Evolutionary conservation across 441 rosid species (phyloP).

Genomic region (Erodium texanum): DNA sequence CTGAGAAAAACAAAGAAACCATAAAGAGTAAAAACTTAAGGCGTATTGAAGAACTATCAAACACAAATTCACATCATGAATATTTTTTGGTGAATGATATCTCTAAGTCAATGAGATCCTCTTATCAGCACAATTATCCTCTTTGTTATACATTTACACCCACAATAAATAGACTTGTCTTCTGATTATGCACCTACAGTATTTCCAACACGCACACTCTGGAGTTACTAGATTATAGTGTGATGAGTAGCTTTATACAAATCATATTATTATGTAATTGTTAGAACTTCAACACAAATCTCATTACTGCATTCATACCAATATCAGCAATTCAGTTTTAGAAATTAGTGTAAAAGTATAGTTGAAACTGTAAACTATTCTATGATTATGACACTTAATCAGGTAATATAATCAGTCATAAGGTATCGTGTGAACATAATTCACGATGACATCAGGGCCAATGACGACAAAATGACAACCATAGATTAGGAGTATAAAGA

Average conservation of each 20-base stretch:
- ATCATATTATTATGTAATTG: not conserved
- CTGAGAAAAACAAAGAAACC: constrained; percentile 32
- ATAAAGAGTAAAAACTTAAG: not conserved
- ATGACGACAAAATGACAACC: not conserved
- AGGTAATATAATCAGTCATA: not conserved
- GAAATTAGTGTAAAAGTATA: not conserved
- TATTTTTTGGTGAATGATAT: not conserved
- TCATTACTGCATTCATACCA: not conserved
- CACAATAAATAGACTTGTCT: not conserved
- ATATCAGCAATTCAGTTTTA: not conserved
- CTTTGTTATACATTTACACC: not conserved
- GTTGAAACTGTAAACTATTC: not conserved
- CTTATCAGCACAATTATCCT: not conserved
- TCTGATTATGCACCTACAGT: not conserved
- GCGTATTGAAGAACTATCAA: not conserved
- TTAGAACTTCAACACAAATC: not conserved
- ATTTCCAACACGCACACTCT: not conserved
- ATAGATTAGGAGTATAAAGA: not conserved
- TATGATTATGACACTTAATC: not conserved
- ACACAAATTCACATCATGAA: not conserved
- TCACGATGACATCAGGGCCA: not conserved
- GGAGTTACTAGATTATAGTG: not conserved
- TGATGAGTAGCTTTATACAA: not conserved
- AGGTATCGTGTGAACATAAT: not conserved
- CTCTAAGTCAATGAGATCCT: not conserved